These are phyloP conservation scores for Boletellus deceptivus DNA, from an alignment of 1,284 basidiomycete species.

Conservation along the genomic window DNA sequence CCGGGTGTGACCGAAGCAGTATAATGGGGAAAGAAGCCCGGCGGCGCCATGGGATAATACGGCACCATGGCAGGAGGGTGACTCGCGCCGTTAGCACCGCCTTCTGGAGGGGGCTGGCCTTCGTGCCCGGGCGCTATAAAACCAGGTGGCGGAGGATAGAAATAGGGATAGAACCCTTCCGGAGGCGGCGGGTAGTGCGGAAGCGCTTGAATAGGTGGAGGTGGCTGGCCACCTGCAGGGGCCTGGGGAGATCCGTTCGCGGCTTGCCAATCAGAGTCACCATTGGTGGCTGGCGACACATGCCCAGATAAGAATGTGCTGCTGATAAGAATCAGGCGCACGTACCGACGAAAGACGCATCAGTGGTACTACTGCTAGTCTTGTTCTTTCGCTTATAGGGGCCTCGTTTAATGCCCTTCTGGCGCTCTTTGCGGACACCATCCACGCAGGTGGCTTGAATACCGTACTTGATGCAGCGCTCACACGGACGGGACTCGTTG, in stretches of 20 bases:
- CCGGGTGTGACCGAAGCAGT: slow-evolving; percentile 21
- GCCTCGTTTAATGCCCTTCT: slow-evolving; percentile 83
- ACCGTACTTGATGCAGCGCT: slow-evolving; percentile 79
- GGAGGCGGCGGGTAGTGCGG: slow-evolving; percentile 40
- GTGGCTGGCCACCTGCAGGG: slow-evolving; percentile 31
- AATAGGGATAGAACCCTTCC: slow-evolving; percentile 56
- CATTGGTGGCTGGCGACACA: slow-evolving; percentile 16
- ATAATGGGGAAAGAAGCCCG: slow-evolving; percentile 37
- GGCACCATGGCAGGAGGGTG: slow-evolving; percentile 44
- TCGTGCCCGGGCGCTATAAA: slow-evolving; percentile 42
- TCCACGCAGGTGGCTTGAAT: slow-evolving; percentile 69
- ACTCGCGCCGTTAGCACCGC: slow-evolving; percentile 38
- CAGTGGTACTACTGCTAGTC: slow-evolving; percentile 21
- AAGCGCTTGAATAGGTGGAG: slow-evolving; percentile 39
- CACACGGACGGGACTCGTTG: slow-evolving; percentile 76
- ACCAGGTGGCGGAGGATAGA: slow-evolving; percentile 46
- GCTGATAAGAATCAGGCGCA: slow-evolving; percentile 9
- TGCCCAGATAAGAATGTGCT: slow-evolving; percentile 14
- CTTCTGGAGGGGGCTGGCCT: slow-evolving; percentile 41
- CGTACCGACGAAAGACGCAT: slow-evolving; percentile 21
- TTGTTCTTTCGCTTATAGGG: slow-evolving; percentile 81
- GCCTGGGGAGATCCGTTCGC: slow-evolving; percentile 26
- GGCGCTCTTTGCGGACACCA: slow-evolving; percentile 77
- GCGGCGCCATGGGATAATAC: slow-evolving; percentile 42
- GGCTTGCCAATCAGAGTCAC: slow-evolving; percentile 36